A percentile compares a stretch with the other conserved stretches of the same genome.
Evolutionary conservation across 345 rosid species (phyloP).

Genomic region (Physaria fendleri): DNA sequence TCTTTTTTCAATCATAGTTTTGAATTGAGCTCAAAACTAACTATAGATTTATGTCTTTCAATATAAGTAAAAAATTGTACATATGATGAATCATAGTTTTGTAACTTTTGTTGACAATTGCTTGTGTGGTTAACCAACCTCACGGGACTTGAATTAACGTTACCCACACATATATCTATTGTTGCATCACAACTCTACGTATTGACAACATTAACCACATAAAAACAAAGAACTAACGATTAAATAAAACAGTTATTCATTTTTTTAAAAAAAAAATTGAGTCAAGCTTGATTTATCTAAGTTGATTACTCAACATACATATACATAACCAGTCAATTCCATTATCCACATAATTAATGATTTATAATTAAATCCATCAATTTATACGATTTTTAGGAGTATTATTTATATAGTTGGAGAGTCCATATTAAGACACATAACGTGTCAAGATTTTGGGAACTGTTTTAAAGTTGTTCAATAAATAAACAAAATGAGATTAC

Average conservation of each 20-base stretch:
- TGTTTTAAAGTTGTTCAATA: background rate
- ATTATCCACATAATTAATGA: background rate
- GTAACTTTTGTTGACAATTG: background rate
- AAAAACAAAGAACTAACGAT: background rate
- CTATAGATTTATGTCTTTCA: too few species aligned
- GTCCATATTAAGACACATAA: background rate
- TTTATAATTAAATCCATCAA: background rate
- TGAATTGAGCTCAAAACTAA: too few species aligned
- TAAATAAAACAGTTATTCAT: too few species aligned
- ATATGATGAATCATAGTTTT: background rate
- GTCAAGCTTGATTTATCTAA: too few species aligned
- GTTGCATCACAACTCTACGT: constrained; percentile 2
- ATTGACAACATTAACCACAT: background rate
- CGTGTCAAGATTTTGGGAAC: background rate
- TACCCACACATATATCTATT: background rate
- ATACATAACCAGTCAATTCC: background rate
- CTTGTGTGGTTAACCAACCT: constrained; percentile 7
- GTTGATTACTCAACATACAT: background rate
- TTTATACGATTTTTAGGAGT: background rate
- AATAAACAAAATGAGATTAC: background rate
- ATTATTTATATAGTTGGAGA: background rate
- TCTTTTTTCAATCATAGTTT: too few species aligned
- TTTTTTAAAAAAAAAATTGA: background rate
- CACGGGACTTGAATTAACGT: background rate
- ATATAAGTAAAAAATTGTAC: background rate